Evolutionary conservation across 225 moss, liverwort and hornwort genomes (phyloP).

Genomic region (Marchantia paleacea): DNA sequence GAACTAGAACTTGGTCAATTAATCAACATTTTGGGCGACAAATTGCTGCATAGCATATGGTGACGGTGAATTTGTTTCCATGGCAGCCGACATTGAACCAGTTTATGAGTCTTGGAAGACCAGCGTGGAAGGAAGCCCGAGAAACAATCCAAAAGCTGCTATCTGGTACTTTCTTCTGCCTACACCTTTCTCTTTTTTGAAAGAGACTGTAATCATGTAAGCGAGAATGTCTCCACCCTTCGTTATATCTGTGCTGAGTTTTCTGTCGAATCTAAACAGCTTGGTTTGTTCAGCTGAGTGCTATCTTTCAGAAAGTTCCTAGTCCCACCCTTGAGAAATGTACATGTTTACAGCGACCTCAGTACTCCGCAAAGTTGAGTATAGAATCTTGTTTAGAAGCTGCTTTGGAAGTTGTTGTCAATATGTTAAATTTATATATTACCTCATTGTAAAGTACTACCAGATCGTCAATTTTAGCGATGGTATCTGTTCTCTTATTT

Average conservation of each 20-base stretch:
- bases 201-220: background rate
- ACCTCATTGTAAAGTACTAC: background rate
- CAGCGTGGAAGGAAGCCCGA: constrained; percentile 90
- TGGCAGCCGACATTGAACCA: constrained; percentile 68
- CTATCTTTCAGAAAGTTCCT: background rate
- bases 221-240: no score
- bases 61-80: background rate
- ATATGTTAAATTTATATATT: background rate
- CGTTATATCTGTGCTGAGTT: background rate
- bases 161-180: constrained; percentile 45
- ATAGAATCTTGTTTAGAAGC: background rate
- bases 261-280: background rate
- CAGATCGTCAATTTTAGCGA: background rate
- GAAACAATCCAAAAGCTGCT: constrained; percentile 70
- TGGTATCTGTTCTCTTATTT: background rate
- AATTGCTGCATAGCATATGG: no score
- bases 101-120: constrained; percentile 89
- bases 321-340: background rate
- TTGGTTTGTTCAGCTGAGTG: background rate
- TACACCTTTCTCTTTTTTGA: background rate
- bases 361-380: background rate
- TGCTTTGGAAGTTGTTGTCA: background rate
- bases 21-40: no score
- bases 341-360: background rate
- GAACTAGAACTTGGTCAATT: no score